These are phyloP conservation scores for Penicillium egyptiacum DNA, from an alignment of 495 filamentous ascomycete genomes.

Conservation along the genomic window DNA sequence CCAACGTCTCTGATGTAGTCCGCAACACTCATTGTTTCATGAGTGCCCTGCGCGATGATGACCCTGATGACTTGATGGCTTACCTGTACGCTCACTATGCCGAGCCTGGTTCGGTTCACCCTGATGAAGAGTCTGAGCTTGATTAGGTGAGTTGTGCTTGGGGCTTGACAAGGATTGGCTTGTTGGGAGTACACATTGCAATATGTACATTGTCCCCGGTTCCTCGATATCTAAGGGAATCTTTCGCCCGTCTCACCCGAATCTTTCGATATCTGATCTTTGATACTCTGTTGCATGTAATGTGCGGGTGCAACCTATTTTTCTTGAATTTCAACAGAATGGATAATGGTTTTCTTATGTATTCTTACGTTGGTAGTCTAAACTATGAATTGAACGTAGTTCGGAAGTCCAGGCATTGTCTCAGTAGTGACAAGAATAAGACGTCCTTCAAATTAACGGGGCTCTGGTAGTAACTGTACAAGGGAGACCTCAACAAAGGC, in stretches of 20 bases:
- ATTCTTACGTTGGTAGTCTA: neutral
- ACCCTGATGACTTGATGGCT: neutral
- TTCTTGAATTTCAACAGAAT: neutral
- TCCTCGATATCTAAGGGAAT: neutral
- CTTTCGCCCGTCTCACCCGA: neutral
- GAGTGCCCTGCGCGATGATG: neutral
- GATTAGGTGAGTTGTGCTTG: neutral
- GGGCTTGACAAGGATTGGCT: neutral
- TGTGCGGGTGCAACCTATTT: neutral
- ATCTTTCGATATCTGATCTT: neutral
- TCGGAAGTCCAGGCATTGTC: too few species aligned
- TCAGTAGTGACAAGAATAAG: too few species aligned
- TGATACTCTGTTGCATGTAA: neutral
- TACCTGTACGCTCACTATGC: slow-evolving; percentile 9
- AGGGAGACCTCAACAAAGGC: too few species aligned
- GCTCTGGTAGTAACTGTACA: too few species aligned
- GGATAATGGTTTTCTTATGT: neutral
- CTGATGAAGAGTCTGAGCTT: neutral
- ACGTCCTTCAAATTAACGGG: too few species aligned
- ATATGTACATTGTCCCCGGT: neutral
- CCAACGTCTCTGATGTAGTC: slow-evolving; percentile 10
- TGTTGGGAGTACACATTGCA: neutral
- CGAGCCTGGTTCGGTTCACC: neutral
- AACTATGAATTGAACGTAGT: too few species aligned
- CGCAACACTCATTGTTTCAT: slow-evolving; percentile 10